Base-by-base conservation (phyloP, 352 stramenopile genomes). In the Globisporangium recalcitrans region DNA sequence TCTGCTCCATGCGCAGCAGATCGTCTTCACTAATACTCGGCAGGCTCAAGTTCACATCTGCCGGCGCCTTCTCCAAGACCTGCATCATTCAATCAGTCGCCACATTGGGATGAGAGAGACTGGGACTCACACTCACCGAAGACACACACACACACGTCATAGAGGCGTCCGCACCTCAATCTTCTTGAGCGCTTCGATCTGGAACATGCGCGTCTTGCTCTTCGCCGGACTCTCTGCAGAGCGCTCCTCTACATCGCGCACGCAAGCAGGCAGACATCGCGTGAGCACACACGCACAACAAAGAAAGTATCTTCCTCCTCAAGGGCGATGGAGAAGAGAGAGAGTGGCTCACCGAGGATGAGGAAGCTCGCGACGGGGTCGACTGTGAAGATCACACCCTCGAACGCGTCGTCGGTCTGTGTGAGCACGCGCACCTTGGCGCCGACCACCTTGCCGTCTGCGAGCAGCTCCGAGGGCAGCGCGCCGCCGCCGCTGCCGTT, bases 361-460 rank as follows among this genome's bases (percentile, higher is more conserved):
- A 94, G 80, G 67, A 94, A 91, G 60, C 85, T 85, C 58, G 82
- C 78, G 16, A 91, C 70, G 19, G 81, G 76, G 56, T 94, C 85
- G 48, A 94, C 48, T 59, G 82, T 92, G 72, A 90, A 94, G 56
- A 92, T 72, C n/a, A 72, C 59, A 40, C 85, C 85, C 52, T 94
- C 82, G 40, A 90, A 82, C 27, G 55, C 70, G 48, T 85, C 79
- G 40, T 85, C 63, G 4, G 64, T 53, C 31, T 57, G 63, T 32
- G 77, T 88, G 24, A 78, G n/a, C 48, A 94, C 85, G 60, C 77
- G 71, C 59, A 94, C 71, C 54, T 73, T 83, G 46, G 79, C 78
- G 52, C 83, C 81, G 16, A 92, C 72, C 24, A 80, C 73, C 46
- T 75, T 70, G 57, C 77, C 73, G 67, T 92, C 83, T 27, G 74